Percentiles rank a stretch among this genome's conserved stretches.
Evolutionary conservation across 257 asterid genomes (phyloP).

Genomic region (Plantago ovata): DNA sequence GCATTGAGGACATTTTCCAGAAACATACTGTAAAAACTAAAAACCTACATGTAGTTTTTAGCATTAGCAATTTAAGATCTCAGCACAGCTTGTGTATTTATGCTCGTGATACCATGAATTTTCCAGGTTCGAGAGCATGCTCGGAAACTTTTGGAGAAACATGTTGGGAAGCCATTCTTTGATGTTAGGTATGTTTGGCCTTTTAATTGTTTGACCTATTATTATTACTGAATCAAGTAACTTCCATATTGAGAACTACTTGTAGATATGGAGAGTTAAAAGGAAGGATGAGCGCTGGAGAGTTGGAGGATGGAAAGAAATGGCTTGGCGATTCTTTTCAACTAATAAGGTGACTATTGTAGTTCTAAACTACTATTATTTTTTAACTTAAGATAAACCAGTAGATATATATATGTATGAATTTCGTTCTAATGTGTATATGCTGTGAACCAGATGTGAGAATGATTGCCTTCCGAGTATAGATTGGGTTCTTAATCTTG

Average conservation of each 20-base stretch:
- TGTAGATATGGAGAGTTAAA: constrained; percentile 61
- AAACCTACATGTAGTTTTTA: neutral
- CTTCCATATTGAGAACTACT: neutral
- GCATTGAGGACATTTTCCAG: too few species aligned
- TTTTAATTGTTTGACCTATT: neutral
- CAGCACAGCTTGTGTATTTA: constrained; percentile 4
- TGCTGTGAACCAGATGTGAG: constrained; percentile 72
- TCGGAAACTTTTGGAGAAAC: constrained; percentile 95
- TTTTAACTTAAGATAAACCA: neutral
- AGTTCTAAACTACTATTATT: neutral
- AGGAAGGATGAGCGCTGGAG: constrained; percentile 73
- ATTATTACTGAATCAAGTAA: too few species aligned
- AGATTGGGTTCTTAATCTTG: constrained; percentile 90
- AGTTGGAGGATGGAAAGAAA: constrained; percentile 77
- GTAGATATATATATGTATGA: neutral
- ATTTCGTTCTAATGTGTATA: neutral
- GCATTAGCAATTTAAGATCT: neutral
- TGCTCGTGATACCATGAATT: constrained; percentile 7
- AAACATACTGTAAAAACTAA: too few species aligned
- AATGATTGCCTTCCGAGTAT: constrained; percentile 87
- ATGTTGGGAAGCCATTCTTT: constrained; percentile 81
- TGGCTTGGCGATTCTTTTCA: constrained; percentile 87
- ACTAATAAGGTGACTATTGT: constrained; percentile 57
- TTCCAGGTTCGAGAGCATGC: constrained; percentile 93
- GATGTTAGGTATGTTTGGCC: constrained; percentile 57